Evolutionary conservation across 108 stramenopile genomes (phyloP), one percentile per base, ranked within the genome.

Genomic region (Nannochloropsis salina): DNA sequence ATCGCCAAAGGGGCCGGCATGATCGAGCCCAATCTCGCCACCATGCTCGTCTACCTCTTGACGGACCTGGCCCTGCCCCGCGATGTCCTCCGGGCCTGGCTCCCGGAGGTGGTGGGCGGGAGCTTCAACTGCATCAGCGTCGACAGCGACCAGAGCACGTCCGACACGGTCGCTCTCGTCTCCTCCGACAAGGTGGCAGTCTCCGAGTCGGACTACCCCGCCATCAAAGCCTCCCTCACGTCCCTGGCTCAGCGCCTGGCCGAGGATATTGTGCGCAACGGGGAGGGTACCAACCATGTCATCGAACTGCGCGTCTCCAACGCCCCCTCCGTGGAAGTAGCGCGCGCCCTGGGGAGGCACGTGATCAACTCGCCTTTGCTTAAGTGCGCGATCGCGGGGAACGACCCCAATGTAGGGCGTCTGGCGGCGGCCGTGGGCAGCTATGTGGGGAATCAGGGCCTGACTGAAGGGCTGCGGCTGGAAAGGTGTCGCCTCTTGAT

Each of bases 381-480:
- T 90, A 99, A 99, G 91, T 96, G 95, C 43, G 98, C 97, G 31
- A 94, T 98, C 11, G 92, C 95, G 41, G 98, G 98, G 21, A 97
- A 97, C 81, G 98, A 99, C 90, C 97, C 98, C 83, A 99, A 99
- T 87, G 97, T 96, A n/a, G 98, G 98, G n/a, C 92, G 98, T 15
- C 91, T 99, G 84, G 94, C 97, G 9, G 97, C 90, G 15, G 97
- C 96, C 15, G 94, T 99, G 87, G 97, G 97, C 82, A 94, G 92
- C 18, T 95, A 92, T 86, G 93, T 97, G 93, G 96, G 95, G 43
- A 74, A n/a, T 41, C 44, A 83, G 41, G 42, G 43, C 10, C 82
- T 44, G 31, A 80, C 42, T 11, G 51, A 86, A 21, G 90, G 86
- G 41, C 20, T 80, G n/a, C 82, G 31, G 44, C 82, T 42, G 31